These are phyloP conservation scores for Penicillium waksmanii DNA, from an alignment of 495 filamentous ascomycete genomes.

Conservation along the genomic window DNA sequence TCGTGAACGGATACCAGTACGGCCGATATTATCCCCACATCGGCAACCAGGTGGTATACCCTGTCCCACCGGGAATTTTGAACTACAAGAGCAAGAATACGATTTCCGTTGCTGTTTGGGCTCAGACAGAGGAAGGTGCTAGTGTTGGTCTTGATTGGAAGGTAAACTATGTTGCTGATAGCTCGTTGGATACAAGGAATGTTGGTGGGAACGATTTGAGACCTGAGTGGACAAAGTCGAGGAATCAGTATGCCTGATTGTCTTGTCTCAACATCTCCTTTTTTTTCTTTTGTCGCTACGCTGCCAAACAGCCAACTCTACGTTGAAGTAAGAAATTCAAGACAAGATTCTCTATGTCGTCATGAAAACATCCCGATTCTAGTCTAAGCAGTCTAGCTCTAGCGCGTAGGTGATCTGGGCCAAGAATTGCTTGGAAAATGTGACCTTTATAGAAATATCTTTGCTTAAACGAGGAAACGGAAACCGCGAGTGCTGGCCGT, in stretches of 20 bases:
- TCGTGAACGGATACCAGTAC: conserved; percentile 57
- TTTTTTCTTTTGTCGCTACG: neutral
- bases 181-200: conserved; percentile 43
- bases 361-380: too few species aligned
- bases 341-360: too few species aligned
- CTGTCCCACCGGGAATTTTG: conserved; percentile 52
- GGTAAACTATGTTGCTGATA: conserved; percentile 44
- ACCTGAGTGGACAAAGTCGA: conserved; percentile 42
- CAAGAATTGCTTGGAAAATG: too few species aligned
- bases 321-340: too few species aligned
- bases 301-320: too few species aligned
- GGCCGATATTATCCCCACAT: conserved; percentile 54
- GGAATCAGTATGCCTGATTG: conserved; percentile 34
- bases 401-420: too few species aligned
- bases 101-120: conserved; percentile 51
- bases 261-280: neutral
- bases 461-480: conserved; percentile 53
- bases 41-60: conserved; percentile 55
- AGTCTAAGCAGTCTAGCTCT: too few species aligned
- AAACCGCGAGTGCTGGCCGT: conserved; percentile 63
- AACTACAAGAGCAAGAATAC: conserved; percentile 52
- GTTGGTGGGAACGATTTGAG: conserved; percentile 43
- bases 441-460: neutral
- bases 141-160: conserved; percentile 40
- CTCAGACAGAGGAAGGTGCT: conserved; percentile 48